Evolutionary conservation across 768 basidiomycete species (phyloP), one percentile per base, ranked within the genome.

Genomic region (Russula virescens): DNA sequence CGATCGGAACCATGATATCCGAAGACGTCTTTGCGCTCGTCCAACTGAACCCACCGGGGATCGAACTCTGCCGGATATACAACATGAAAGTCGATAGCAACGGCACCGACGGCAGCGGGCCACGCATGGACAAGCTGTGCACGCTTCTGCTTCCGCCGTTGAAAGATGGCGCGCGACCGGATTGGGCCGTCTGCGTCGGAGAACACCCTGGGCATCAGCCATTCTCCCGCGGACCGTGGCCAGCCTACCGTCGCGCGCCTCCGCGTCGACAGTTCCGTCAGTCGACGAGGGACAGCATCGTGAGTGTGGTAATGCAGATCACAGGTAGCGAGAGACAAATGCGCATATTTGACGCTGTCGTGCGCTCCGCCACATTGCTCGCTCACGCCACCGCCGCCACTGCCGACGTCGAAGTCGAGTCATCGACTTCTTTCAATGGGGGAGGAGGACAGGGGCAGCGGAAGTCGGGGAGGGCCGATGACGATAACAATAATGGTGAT

Each of bases 271-370:
- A 31, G 28, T 48, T 40, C 48, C 58, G 35, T 38, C 55, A 45
- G 9, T 46, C 52, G 35, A 18, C 45, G 19, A 1, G 21, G 46
- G 46, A 60, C 11, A 52, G 58, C 31, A 43, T 52, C 18, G 10
- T 58, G 14, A 52, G 50, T n/a, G 28, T 46, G 26, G 9, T 60
- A 42, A 60, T 60, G 21, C 42, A 40, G 50, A 35, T 53, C 43
- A 14, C 3, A 9, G 51, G 35, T 5, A 10, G 10, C 21, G 3
- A 1, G 21, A 8, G 18, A 3, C 5, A 7, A 5, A 2, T 4
- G 26, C 50, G 31, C 50, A 35, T 25, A n/a, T 34, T 42, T 31
- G 50, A 60, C 16, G 3, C 53, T 21, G 49, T 45, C 21, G 43
- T 52, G 31, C 59, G 51, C 10, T 46, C 13, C 18, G 23, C 34